Evolutionary conservation across 169 alveolate species (phyloP).

Genomic region (Theileria parva): DNA sequence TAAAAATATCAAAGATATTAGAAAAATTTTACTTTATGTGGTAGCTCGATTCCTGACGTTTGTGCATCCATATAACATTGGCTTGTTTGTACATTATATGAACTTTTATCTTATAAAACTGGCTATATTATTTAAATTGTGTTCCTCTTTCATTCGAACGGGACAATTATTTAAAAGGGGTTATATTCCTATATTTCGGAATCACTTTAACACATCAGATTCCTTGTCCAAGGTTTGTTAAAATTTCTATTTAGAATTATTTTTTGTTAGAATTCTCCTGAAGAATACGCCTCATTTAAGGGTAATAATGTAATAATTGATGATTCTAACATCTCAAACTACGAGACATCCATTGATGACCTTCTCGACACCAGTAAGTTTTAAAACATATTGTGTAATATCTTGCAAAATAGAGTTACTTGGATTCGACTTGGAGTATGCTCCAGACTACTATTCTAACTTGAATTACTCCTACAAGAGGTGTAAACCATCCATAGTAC

Average conservation of each 20-base stretch:
- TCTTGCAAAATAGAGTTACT: conserved; percentile 1
- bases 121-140: conserved; percentile 12
- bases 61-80: background rate
- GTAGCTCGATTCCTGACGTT: background rate
- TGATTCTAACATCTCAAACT: conserved; percentile 18
- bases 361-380: conserved; percentile 25
- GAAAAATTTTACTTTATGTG: background rate
- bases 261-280: background rate
- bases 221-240: background rate
- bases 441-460: conserved; percentile 58
- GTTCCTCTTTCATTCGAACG: background rate
- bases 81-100: conserved; percentile 7
- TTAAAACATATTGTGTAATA: background rate
- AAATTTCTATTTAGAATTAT: background rate
- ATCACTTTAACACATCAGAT: background rate
- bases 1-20: background rate
- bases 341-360: conserved; percentile 13
- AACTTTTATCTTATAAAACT: background rate
- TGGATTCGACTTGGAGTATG: conserved; percentile 62
- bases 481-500: conserved; percentile 54
- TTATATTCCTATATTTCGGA: background rate
- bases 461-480: conserved; percentile 4
- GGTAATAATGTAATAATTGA: conserved; percentile 47
- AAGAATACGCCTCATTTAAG: conserved; percentile 30
- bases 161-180: conserved; percentile 8